Percentiles rank a stretch among this genome's conserved stretches.
phyloP scores from a whole-genome alignment of 495 filamentous ascomycete genomes.

The Neurospora pannonica region DNA sequence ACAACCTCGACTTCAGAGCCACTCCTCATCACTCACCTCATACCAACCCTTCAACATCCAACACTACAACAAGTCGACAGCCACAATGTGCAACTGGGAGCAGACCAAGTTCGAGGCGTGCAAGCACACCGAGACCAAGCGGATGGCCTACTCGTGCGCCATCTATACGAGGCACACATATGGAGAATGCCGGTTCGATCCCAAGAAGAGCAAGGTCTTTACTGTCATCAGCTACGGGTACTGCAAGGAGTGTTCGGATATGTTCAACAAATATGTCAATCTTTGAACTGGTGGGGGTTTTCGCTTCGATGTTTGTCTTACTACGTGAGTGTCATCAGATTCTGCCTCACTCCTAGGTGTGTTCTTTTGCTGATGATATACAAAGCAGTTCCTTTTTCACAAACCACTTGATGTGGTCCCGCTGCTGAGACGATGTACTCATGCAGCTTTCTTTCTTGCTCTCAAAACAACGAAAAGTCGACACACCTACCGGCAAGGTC shows the following conservation, averaged over 20 bases:
- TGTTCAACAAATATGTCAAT: background rate
- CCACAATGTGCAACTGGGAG: constrained; percentile 14
- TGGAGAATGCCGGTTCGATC: constrained; percentile 10
- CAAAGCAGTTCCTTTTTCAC: background rate
- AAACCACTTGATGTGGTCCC: background rate
- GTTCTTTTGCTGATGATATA: background rate
- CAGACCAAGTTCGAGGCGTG: constrained; percentile 8
- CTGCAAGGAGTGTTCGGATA: constrained; percentile 5
- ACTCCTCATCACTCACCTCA: background rate
- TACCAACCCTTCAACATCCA: background rate
- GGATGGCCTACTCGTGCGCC: constrained; percentile 12
- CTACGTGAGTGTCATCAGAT: background rate
- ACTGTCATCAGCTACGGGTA: constrained; percentile 9
- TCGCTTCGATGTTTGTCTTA: background rate
- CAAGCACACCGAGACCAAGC: constrained; percentile 3
- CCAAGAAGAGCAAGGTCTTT: constrained; percentile 4
- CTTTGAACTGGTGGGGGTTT: background rate
- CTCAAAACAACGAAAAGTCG: background rate
- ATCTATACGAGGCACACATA: constrained; percentile 12
- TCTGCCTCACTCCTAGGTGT: background rate
- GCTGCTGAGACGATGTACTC: background rate
- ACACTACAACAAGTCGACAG: background rate
- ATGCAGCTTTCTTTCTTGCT: background rate
- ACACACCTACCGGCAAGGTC: background rate
- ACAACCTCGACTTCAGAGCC: background rate